Conservation (phyloP, 192 early-diverging fungal genomes). For the Backusella westeae region DNA sequence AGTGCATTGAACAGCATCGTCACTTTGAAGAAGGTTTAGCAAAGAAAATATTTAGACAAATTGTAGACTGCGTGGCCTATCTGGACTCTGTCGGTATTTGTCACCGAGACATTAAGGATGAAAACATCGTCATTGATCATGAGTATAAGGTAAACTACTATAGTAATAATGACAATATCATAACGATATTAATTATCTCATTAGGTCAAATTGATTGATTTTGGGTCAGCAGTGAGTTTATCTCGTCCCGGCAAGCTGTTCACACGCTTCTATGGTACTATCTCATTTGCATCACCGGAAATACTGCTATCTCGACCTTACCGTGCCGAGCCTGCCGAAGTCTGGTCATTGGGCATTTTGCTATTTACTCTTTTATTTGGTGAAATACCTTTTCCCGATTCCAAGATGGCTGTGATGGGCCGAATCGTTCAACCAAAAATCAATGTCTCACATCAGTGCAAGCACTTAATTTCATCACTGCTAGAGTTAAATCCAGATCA, state of each 20-base stretch:
- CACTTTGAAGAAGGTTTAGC: slow-evolving; percentile 65
- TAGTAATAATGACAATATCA: background rate
- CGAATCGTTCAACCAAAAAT: slow-evolving; percentile 35
- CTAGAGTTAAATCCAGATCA: slow-evolving; percentile 49
- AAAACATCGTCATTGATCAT: slow-evolving; percentile 54
- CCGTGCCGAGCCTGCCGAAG: slow-evolving; percentile 63
- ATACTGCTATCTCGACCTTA: slow-evolving; percentile 59
- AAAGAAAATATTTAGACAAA: slow-evolving; percentile 66
- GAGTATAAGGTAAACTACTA: slow-evolving; percentile 32
- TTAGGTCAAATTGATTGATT: slow-evolving; percentile 66
- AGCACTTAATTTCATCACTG: slow-evolving; percentile 58
- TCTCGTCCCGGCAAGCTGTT: slow-evolving; percentile 24
- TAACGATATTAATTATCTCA: background rate
- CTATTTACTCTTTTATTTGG: slow-evolving; percentile 57
- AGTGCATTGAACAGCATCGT: slow-evolving; percentile 69
- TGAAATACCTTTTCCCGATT: slow-evolving; percentile 59
- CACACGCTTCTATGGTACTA: slow-evolving; percentile 49
- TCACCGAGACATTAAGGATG: slow-evolving; percentile 83
- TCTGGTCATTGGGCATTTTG: slow-evolving; percentile 73
- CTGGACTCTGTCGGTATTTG: slow-evolving; percentile 63
- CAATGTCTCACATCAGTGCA: slow-evolving; percentile 45
- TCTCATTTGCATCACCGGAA: slow-evolving; percentile 63
- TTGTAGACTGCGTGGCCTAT: slow-evolving; percentile 62
- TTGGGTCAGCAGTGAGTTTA: slow-evolving; percentile 54
- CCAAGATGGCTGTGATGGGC: slow-evolving; percentile 39